phyloP scores from a whole-genome alignment of 371 early-diverging fungal species.

The Nematocida sp. region DNA sequence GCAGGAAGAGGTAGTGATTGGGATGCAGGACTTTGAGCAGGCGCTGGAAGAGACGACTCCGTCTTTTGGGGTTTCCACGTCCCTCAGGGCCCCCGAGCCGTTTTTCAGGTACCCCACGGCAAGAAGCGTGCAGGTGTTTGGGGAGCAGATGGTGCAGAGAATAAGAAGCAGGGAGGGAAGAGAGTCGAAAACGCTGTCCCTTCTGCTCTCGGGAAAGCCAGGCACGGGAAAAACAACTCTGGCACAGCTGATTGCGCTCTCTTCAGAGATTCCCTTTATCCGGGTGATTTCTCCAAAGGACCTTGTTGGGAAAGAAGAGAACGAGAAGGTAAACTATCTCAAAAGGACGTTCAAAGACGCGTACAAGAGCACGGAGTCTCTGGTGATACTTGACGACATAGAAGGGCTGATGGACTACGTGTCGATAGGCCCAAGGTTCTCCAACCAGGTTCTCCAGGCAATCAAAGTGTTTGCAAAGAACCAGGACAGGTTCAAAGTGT shows the following conservation, averaged over 20 bases:
- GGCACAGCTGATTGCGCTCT: constrained; percentile 84
- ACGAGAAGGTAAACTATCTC: constrained; percentile 80
- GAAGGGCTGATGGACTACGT: constrained; percentile 92
- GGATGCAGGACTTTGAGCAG: constrained; percentile 78
- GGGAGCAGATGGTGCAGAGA: constrained; percentile 65
- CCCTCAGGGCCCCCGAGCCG: constrained; percentile 67
- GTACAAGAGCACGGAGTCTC: constrained; percentile 85
- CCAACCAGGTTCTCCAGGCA: constrained; percentile 86
- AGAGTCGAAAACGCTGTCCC: constrained; percentile 69
- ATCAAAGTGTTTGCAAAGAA: constrained; percentile 67
- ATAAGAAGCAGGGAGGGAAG: constrained; percentile 58
- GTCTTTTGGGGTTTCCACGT: constrained; percentile 79
- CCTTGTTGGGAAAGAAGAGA: constrained; percentile 86
- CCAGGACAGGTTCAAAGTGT: constrained; percentile 58
- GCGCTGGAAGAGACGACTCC: constrained; percentile 92
- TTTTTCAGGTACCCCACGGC: constrained; percentile 71
- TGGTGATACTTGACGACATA: constrained; percentile 89
- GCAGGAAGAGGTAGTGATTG: constrained; percentile 70
- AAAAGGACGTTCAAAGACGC: constrained; percentile 77
- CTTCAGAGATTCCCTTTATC: constrained; percentile 89
- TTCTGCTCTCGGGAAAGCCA: constrained; percentile 69
- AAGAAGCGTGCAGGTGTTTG: constrained; percentile 75
- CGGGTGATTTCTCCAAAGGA: constrained; percentile 90
- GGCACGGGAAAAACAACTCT: constrained; percentile 93
- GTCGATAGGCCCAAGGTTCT: constrained; percentile 91